phyloP scores from a whole-genome alignment of 2,329 filamentous ascomycete species.

The Didymella keratinophila region DNA sequence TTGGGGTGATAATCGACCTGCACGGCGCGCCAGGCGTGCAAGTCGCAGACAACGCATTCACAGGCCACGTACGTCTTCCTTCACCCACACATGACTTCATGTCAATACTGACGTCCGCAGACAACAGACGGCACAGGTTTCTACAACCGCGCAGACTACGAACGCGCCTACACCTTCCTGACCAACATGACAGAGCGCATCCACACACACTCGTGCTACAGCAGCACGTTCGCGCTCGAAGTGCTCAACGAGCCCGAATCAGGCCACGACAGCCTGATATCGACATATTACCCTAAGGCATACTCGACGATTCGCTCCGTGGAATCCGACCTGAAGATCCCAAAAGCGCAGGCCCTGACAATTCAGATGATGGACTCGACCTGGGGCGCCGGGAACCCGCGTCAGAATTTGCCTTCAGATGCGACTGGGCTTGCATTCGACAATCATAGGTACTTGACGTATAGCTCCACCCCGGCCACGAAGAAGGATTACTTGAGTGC shows the following conservation, averaged over 20 bases:
- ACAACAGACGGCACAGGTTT: slow-evolving; percentile 57
- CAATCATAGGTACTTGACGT: slow-evolving; percentile 65
- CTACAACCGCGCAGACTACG: slow-evolving; percentile 64
- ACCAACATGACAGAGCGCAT: slow-evolving; percentile 63
- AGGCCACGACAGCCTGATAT: slow-evolving; percentile 39
- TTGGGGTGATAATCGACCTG: slow-evolving; percentile 64
- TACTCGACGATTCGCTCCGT: slow-evolving; percentile 57
- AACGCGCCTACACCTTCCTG: slow-evolving; percentile 63
- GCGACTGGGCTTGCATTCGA: slow-evolving; percentile 60
- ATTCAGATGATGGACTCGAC: slow-evolving; percentile 62
- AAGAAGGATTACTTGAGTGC: slow-evolving; percentile 58
- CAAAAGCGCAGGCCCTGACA: slow-evolving; percentile 58
- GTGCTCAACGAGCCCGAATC: slow-evolving; percentile 61
- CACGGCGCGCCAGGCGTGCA: slow-evolving; percentile 64
- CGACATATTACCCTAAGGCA: slow-evolving; percentile 59
- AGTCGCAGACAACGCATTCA: slow-evolving; percentile 56
- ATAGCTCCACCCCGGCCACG: slow-evolving; percentile 53
- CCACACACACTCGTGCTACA: slow-evolving; percentile 59
- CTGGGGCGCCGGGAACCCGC: slow-evolving; percentile 66
- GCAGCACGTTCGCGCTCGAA: slow-evolving; percentile 66
- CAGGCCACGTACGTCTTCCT: slow-evolving; percentile 50
- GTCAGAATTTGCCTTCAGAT: slow-evolving; percentile 53
- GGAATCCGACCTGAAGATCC: slow-evolving; percentile 57
- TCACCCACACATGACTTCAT: neutral
- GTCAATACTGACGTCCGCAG: neutral